Base-by-base conservation (phyloP, 495 filamentous ascomycete species). In the Aspergillus nanangensis region DNA sequence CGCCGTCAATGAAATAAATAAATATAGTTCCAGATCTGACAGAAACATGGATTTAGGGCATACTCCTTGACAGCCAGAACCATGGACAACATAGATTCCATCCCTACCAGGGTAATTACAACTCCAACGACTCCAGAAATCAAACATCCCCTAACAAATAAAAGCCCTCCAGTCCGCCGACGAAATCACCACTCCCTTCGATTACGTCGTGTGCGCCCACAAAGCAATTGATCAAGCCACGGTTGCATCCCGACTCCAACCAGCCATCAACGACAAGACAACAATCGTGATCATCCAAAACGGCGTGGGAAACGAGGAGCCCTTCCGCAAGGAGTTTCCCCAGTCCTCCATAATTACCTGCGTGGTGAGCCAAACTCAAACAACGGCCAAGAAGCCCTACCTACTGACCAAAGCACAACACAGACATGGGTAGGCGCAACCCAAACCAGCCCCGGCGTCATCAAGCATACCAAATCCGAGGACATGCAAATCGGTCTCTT, bases 271-370 rank as follows among this genome's bases (percentile, higher is more conserved):
- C 24, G 55, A 56, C 1, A 51, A 48, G 3, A 67, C 65, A 1
- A 63, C 65, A 0, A 76, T 87, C 47, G 79, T 87, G 15, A 64
- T 87, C 24, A 80, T 86, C 40, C 83, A 87, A 48, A 87, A 87
- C 60, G 83, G 83, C 20, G 74, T 87, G 8, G 83, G 83, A 20
- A 81, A 86, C 20, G 83, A 87, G 47, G 75, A 75, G 9, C 72
- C 81, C 0, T 83, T 84, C 60, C 71, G 78, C 23, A 60, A 58
- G 36, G 63, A 72, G 8, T 86, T 81, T 44, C 79, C 81, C 0
- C 8, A 49, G 8, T 71, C 58, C 8, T 72, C 76, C 0, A 80
- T 86, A 41, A 56, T 86, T 19, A 82, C 74, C 27, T 82, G 75
- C 41, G 82, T 86, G 42, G 67, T 68, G 50, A 15, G 62, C 45